Base-by-base conservation (phyloP, 495 filamentous ascomycete genomes). In the Apodospora peruviana region DNA sequence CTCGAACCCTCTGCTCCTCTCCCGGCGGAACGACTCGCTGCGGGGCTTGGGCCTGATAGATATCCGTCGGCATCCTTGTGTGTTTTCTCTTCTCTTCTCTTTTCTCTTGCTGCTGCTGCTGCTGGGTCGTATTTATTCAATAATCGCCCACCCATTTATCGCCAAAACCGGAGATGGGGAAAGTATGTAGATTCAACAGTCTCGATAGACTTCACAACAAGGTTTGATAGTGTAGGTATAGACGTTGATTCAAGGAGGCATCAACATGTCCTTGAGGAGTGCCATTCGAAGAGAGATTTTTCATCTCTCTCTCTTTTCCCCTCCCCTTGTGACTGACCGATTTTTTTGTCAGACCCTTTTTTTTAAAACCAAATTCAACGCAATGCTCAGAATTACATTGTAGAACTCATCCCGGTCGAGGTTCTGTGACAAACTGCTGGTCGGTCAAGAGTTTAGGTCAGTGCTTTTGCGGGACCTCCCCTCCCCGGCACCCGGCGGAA, bases 311-410 rank as follows among this genome's bases (percentile, higher is more conserved):
- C 23, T 17, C 35, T 19, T 32, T 21, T 42, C 27, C 27, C 27
- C 14, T 14, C 14, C 27, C 7, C 5, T 41, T 18, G 18, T 23
- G 40, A 44, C 32, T 36, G 36, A 43, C 58, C 49, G 54, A 45
- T 36, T 43, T 40, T 32, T 14, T 51, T 46, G 32, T 36, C 40
- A 40, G 49, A 51, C 12, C 42, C 43, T 58, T 62, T 56, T 57
- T 41, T 60, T 64, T 57, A 53, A 58, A 56, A 48, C 43, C 19
- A 43, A 9, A 37, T 10, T 12, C 4, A n/a, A 48, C 38, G 52
- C 56, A 43, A 64, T 64, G 57, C 64, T 66, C 61, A 66, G 61
- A 66, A 54, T 64, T 66, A 66, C 64, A 62, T 62, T 56, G 64
- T 65, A 66, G 49, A 64, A 62, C 57, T 62, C 61, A 65, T 64